phyloP scores from a whole-genome alignment of 768 basidiomycete genomes.

The Lactarius psammicola region DNA sequence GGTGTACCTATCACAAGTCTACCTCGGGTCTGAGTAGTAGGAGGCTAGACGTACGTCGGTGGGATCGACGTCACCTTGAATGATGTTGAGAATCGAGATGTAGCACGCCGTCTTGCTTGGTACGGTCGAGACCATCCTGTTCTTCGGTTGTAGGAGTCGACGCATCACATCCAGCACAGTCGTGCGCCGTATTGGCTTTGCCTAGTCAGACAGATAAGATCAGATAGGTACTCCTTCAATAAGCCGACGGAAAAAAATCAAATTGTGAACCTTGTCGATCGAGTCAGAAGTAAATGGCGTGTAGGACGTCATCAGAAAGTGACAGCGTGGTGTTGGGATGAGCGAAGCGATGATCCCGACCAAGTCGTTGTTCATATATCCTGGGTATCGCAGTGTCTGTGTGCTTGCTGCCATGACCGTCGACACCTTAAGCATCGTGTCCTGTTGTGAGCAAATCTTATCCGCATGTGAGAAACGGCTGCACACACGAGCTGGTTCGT shows the following conservation, averaged over 20 bases:
- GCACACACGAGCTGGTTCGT: slow-evolving; percentile 77
- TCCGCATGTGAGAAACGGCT: neutral
- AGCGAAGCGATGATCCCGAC: slow-evolving; percentile 96
- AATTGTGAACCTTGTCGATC: slow-evolving; percentile 75
- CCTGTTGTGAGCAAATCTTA: neutral
- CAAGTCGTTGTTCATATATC: slow-evolving; percentile 99
- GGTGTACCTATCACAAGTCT: slow-evolving; percentile 69
- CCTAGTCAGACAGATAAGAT: slow-evolving; percentile 45
- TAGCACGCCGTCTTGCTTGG: slow-evolving; percentile 92
- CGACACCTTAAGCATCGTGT: slow-evolving; percentile 64
- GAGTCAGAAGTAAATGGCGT: slow-evolving; percentile 98
- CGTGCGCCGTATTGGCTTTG: slow-evolving; percentile 92
- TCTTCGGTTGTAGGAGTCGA: slow-evolving; percentile 94
- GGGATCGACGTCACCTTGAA: slow-evolving; percentile 97
- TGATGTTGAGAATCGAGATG: slow-evolving; percentile 97
- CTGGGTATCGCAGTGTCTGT: slow-evolving; percentile 93
- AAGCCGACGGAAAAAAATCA: neutral
- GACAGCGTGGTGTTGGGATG: slow-evolving; percentile 95
- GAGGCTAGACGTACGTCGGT: slow-evolving; percentile 67
- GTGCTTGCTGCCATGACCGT: slow-evolving; percentile 99
- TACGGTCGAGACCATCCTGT: slow-evolving; percentile 95
- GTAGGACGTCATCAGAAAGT: slow-evolving; percentile 98
- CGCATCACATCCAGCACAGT: slow-evolving; percentile 99
- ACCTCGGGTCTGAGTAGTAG: neutral
- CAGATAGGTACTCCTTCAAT: slow-evolving; percentile 9